Evolutionary conservation across 139 green algal species (phyloP).

Genomic region (Micromonas commoda): DNA sequence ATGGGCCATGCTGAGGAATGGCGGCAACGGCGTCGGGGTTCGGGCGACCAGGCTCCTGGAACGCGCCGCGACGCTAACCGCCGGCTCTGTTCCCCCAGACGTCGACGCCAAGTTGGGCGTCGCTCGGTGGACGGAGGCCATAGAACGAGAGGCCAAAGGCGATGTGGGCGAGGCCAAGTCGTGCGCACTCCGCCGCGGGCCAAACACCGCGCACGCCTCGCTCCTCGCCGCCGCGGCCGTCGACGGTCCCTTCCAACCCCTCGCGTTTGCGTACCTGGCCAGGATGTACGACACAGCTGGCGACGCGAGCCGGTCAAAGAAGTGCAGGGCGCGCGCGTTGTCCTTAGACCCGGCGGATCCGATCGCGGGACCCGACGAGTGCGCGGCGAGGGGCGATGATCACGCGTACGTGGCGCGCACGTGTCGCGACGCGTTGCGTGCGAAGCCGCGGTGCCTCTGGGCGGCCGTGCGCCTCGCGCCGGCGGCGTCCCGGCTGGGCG

Average conservation of each 20-base stretch:
- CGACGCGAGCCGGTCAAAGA: neutral
- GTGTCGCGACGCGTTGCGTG: too few relatives aligned
- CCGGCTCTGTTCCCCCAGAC: neutral
- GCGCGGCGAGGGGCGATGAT: too few relatives aligned
- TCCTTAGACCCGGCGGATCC: neutral
- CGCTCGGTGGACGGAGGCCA: neutral
- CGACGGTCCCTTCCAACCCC: neutral
- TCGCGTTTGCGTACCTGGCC: slow-evolving; percentile 3
- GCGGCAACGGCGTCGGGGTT: neutral
- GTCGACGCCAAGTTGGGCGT: neutral
- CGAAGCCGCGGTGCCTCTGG: neutral
- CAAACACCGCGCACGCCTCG: neutral
- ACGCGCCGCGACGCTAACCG: too few relatives aligned
- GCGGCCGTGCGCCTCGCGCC: neutral
- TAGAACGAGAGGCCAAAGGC: neutral
- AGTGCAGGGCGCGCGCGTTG: neutral
- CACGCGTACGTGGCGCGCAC: too few relatives aligned
- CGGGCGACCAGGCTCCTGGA: neutral
- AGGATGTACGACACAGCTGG: neutral
- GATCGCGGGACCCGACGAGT: neutral
- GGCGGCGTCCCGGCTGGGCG: neutral
- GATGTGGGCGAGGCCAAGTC: neutral
- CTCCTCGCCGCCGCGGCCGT: slow-evolving; percentile 1
- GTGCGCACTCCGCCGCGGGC: neutral
- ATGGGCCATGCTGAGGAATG: neutral